Evolutionary conservation across 208 protist genomes (phyloP).

Genomic region (Leishmania arabica): DNA sequence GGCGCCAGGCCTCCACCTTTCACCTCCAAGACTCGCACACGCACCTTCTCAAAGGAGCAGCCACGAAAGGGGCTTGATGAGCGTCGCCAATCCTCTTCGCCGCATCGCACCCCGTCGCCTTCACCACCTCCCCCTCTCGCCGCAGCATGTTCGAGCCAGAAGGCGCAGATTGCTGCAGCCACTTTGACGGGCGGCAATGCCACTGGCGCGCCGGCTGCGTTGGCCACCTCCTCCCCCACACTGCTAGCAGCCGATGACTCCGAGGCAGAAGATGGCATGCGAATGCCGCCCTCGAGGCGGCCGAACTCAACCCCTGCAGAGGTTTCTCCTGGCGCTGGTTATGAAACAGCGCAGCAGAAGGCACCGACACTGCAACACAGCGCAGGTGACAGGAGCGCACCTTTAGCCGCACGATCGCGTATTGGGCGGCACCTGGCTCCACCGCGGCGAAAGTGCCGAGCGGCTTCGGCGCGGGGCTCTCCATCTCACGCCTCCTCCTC

Average conservation of each 20-base stretch:
- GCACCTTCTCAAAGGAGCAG: not conserved
- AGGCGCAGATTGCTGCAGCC: not conserved
- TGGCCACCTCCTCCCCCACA: not conserved
- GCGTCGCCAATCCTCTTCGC: not conserved
- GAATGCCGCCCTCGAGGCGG: conserved; percentile 22
- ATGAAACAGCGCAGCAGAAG: not conserved
- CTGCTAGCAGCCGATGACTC: conserved; percentile 7
- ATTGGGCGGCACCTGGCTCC: conserved; percentile 4
- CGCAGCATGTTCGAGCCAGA: not conserved
- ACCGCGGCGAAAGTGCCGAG: not conserved
- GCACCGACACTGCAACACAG: not conserved
- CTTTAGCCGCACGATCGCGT: not conserved
- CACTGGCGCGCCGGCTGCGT: no score
- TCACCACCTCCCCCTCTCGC: not conserved
- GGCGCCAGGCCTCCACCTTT: not conserved
- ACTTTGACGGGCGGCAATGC: not conserved
- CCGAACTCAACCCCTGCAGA: not conserved
- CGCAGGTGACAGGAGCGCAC: not conserved
- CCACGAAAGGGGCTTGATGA: not conserved
- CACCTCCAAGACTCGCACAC: not conserved
- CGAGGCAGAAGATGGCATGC: conserved; percentile 24
- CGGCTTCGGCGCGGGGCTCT: not conserved
- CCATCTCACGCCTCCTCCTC: not conserved
- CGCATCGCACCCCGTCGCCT: not conserved
- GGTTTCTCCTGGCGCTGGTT: no score